A percentile compares a stretch with the other conserved stretches of the same genome.
Evolutionary conservation across 257 asterid species (phyloP).

Genomic region (Solanum tarapatanum): DNA sequence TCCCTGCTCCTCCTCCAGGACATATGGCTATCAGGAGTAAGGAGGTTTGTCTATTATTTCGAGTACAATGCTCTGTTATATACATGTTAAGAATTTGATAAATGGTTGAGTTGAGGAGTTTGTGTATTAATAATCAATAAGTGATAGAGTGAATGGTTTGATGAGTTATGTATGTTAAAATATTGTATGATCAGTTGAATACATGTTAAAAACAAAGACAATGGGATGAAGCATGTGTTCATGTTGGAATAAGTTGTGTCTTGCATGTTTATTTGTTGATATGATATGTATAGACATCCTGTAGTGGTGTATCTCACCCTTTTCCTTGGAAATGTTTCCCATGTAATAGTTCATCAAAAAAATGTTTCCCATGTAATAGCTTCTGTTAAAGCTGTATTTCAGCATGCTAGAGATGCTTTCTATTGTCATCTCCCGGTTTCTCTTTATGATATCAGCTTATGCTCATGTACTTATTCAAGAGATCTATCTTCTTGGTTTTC

Average conservation of each 20-base stretch:
- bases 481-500: constrained; percentile 15
- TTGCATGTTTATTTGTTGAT: neutral
- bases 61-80: neutral
- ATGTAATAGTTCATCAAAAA: neutral
- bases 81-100: neutral
- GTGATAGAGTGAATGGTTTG: neutral
- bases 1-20: constrained; percentile 99
- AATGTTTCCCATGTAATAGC: neutral
- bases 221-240: neutral
- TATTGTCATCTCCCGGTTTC: neutral
- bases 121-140: neutral
- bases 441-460: neutral
- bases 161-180: neutral
- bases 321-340: neutral
- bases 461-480: neutral
- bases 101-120: neutral
- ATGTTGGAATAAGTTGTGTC: neutral
- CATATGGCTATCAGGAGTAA: constrained; percentile 97
- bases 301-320: neutral
- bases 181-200: neutral
- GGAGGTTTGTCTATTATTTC: constrained; percentile 36
- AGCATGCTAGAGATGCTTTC: neutral
- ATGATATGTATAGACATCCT: neutral
- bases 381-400: neutral
- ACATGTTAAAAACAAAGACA: neutral